phyloP scores from a whole-genome alignment of 805 yeast species.

The Metschnikowia peoriensis region DNA sequence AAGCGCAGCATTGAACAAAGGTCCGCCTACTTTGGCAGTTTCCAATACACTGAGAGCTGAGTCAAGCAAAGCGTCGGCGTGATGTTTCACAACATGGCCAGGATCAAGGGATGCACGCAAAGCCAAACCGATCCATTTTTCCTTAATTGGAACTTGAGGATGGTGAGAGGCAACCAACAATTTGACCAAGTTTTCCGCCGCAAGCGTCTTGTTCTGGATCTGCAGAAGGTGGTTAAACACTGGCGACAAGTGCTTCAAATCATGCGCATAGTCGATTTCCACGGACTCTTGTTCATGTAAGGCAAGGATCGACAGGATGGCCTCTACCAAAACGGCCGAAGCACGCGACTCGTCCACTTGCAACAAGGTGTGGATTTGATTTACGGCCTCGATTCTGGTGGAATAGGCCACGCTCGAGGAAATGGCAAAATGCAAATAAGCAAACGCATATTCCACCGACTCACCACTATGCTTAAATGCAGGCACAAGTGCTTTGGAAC shows the following conservation, averaged over 20 bases:
- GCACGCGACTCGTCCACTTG: slow-evolving; percentile 21
- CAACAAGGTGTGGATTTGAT: slow-evolving; percentile 31
- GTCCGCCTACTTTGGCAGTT: slow-evolving; percentile 31
- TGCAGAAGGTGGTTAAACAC: slow-evolving; percentile 28
- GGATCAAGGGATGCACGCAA: slow-evolving; percentile 54
- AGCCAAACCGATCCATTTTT: slow-evolving; percentile 79
- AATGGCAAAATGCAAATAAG: slow-evolving; percentile 48
- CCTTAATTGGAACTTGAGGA: slow-evolving; percentile 30
- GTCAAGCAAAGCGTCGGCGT: slow-evolving; percentile 24
- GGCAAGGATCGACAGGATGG: slow-evolving; percentile 33
- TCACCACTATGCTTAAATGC: slow-evolving; percentile 21
- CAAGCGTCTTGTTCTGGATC: slow-evolving; percentile 15
- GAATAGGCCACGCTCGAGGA: slow-evolving; percentile 39
- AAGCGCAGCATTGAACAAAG: slow-evolving; percentile 50
- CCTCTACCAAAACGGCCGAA: slow-evolving; percentile 44
- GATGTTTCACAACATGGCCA: slow-evolving; percentile 45
- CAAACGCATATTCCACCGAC: slow-evolving; percentile 36
- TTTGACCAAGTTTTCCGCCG: slow-evolving; percentile 19
- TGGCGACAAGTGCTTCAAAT: slow-evolving; percentile 23
- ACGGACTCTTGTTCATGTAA: slow-evolving; percentile 13
- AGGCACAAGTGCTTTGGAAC: slow-evolving; percentile 43
- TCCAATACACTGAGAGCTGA: slow-evolving; percentile 18
- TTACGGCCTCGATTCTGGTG: slow-evolving; percentile 34
- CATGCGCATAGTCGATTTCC: slow-evolving; percentile 16
- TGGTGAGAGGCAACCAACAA: slow-evolving; percentile 32